Evolutionary conservation across 1,139 yeast genomes (phyloP).

Genomic region (Pichia sp.): DNA sequence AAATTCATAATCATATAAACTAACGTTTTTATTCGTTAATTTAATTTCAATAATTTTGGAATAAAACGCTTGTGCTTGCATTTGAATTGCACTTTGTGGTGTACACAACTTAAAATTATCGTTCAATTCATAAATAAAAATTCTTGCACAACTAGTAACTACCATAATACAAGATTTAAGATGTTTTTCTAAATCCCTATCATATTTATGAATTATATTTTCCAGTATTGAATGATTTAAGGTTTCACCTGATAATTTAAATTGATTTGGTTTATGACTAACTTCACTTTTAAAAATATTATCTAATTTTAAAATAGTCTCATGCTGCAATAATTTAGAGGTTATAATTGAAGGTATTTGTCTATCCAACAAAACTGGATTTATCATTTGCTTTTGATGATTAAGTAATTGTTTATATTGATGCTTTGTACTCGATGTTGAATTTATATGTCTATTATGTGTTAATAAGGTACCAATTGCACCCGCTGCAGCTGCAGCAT

Average conservation of each 20-base stretch:
- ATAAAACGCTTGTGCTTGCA: conserved; percentile 29
- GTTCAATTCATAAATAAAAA: conserved; percentile 31
- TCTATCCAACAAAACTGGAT: conserved; percentile 28
- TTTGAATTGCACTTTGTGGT: conserved; percentile 27
- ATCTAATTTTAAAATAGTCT: conserved; percentile 35
- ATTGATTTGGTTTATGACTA: conserved; percentile 25
- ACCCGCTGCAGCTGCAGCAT: conserved; percentile 31
- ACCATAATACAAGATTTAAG: conserved; percentile 32
- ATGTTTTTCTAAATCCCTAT: conserved; percentile 32
- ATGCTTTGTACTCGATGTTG: conserved; percentile 17
- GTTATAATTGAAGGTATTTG: conserved; percentile 27
- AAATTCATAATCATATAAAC: conserved; percentile 76
- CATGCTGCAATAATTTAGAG: conserved; percentile 27
- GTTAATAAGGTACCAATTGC: conserved; percentile 29
- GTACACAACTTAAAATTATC: conserved; percentile 25
- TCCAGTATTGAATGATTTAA: conserved; percentile 34
- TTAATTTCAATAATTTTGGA: conserved; percentile 47
- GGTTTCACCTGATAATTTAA: conserved; percentile 22
- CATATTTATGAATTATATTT: conserved; percentile 38
- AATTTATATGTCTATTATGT: conserved; percentile 25
- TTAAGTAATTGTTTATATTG: conserved; percentile 23
- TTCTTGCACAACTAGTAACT: conserved; percentile 35
- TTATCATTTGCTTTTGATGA: conserved; percentile 26
- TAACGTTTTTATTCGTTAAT: conserved; percentile 54
- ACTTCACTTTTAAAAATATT: conserved; percentile 35